Conservation (phyloP, 345 rosid species). For the Acer saccharum region DNA sequence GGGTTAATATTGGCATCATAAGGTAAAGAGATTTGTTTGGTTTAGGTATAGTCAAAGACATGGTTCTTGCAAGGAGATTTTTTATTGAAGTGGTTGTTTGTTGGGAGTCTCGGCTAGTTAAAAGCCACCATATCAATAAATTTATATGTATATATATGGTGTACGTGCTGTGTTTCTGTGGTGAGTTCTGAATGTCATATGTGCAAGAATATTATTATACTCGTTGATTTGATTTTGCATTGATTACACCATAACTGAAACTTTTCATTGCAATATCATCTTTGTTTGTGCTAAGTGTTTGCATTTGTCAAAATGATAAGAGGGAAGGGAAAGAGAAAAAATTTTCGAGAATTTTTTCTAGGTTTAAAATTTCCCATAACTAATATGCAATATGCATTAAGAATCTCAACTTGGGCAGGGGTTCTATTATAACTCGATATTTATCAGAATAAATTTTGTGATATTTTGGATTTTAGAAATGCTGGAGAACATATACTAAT, state of each 20-base stretch:
- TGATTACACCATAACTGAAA: background rate
- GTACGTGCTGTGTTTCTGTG: background rate
- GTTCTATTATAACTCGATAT: no score
- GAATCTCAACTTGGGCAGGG: background rate
- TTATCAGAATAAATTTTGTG: no score
- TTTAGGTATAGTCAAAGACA: conserved; percentile 2
- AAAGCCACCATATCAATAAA: background rate
- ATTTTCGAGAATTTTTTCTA: background rate
- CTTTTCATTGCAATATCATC: background rate
- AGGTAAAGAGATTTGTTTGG: background rate
- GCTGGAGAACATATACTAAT: background rate
- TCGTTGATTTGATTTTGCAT: background rate
- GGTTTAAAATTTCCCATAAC: background rate
- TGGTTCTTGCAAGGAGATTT: conserved; percentile 9
- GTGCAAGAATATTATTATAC: background rate
- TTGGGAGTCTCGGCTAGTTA: background rate
- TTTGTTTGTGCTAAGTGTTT: background rate
- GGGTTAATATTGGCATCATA: conserved; percentile 6
- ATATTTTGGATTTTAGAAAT: background rate
- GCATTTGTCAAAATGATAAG: background rate
- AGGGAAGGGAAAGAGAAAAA: background rate
- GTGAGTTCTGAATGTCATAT: background rate
- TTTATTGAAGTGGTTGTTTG: background rate
- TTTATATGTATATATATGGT: background rate
- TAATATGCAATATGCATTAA: background rate